Evolutionary conservation across 75 land plant species (phyloP), one percentile per base, ranked within the genome.

Genomic region (Isoetes taiwanensis): DNA sequence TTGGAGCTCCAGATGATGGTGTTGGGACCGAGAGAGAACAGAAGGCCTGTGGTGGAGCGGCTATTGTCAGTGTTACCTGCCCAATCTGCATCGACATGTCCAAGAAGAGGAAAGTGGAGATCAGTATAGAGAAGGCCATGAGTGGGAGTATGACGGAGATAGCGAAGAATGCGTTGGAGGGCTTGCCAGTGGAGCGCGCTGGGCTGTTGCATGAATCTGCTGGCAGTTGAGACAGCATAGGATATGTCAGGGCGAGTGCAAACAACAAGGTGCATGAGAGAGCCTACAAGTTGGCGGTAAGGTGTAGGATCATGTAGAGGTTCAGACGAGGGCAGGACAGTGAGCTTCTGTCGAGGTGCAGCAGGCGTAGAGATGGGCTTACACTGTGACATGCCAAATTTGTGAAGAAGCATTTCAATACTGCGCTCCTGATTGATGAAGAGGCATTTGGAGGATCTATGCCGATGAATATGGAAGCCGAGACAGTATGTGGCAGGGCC

Each of bases 1-100:
- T 57, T 65, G 1, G 31, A 30, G 19, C 30, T 12, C 63, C 62
- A 65, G 0, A 26, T 38, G n/a, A 65, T 65, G 5, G 62, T 26
- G 41, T 31, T 31, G 46, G 20, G 50, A 30, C n/a, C 43, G 41
- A 37, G 23, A 20, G 20, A 30, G 68, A 65, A 57, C 2, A 43
- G 29, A 40, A 37, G 34, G 2, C 62, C 52, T 28, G 19, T 20
- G 3, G 59, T 65, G 6, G 41, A 54, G 3, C 24, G 30, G 11
- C 41, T 21, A 12, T 16, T 30, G 21, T 56, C 52, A 4, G 46
- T 3, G 25, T 42, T 54, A 16, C 42, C 33, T 29, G 25, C 32
- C 68, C 62, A 62, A 33, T 62, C 64, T 6, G 55, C 56, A 43
- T 62, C 32, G 2, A 2, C 52, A 19, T 12, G 52, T 0, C 23